Evolutionary conservation across 208 protist genomes (phyloP).

Genomic region (Trypanosoma rangeli): DNA sequence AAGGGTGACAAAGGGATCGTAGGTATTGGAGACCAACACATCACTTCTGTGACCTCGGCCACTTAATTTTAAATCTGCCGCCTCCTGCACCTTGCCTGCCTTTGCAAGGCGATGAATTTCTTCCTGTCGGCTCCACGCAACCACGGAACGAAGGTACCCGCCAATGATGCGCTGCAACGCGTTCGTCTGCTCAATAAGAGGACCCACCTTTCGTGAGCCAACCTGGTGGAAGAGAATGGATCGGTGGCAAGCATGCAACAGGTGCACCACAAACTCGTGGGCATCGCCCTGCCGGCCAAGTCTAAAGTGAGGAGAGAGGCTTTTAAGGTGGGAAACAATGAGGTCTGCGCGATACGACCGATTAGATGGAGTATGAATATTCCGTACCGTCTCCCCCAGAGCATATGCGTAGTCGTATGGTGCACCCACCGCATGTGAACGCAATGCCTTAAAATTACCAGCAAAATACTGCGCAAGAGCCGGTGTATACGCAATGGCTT

Average conservation of each 20-base stretch:
- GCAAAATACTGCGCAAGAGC: conserved; percentile 87
- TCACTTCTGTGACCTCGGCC: conserved; percentile 20
- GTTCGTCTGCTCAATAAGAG: conserved; percentile 65
- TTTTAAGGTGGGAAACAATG: conserved; percentile 61
- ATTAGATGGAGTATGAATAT: conserved; percentile 48
- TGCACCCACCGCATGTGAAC: conserved; percentile 40
- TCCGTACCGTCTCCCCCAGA: conserved; percentile 73
- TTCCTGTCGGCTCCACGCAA: conserved; percentile 72
- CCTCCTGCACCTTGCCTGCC: conserved; percentile 69
- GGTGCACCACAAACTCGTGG: conserved; percentile 88
- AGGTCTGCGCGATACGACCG: conserved; percentile 50
- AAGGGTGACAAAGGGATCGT: conserved; percentile 84
- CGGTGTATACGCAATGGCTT: conserved; percentile 82
- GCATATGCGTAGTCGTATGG: conserved; percentile 86
- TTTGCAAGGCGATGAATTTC: conserved; percentile 75
- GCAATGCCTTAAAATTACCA: conserved; percentile 50
- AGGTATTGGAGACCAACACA: conserved; percentile 76
- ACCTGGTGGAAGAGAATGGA: conserved; percentile 78
- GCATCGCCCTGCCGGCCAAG: conserved; percentile 89
- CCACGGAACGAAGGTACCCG: conserved; percentile 85
- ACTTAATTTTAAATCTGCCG: conserved; percentile 71
- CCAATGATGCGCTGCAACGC: conserved; percentile 80
- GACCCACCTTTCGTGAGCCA: conserved; percentile 66
- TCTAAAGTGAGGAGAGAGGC: conserved; percentile 72
- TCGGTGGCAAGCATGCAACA: conserved; percentile 75